A percentile compares a stretch with the other conserved stretches of the same genome.
phyloP scores from a whole-genome alignment of 1,139 yeast genomes.

The Wickerhamiella pararugosa region DNA sequence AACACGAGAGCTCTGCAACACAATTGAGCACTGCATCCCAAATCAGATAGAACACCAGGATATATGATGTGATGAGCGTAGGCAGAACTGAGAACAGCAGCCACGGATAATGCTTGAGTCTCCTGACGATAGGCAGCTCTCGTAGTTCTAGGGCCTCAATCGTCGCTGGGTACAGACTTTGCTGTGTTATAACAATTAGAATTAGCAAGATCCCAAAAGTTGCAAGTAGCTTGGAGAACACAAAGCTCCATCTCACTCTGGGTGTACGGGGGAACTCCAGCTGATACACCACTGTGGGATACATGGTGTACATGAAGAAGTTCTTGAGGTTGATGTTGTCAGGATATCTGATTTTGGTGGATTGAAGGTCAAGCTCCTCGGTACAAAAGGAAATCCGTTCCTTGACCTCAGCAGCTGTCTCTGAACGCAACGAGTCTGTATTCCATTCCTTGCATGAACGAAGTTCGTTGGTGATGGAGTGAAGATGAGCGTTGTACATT shows the following conservation, averaged over 20 bases:
- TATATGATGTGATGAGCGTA: slow-evolving; percentile 56
- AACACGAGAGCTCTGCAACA: slow-evolving; percentile 71
- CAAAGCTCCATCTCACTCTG: slow-evolving; percentile 52
- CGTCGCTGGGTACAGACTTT: slow-evolving; percentile 62
- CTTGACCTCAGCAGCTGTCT: slow-evolving; percentile 9
- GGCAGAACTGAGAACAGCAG: slow-evolving; percentile 65
- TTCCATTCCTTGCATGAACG: slow-evolving; percentile 30
- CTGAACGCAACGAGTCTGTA: slow-evolving; percentile 11
- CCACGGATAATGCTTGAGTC: slow-evolving; percentile 40
- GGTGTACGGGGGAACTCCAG: slow-evolving; percentile 65
- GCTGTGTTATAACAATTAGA: slow-evolving; percentile 73
- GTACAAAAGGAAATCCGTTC: slow-evolving; percentile 16
- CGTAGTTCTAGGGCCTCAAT: slow-evolving; percentile 47
- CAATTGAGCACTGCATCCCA: slow-evolving; percentile 90
- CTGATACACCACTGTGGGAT: slow-evolving; percentile 64
- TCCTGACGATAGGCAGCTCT: slow-evolving; percentile 31
- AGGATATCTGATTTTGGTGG: slow-evolving; percentile 40
- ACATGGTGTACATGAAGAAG: slow-evolving; percentile 69
- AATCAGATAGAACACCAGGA: slow-evolving; percentile 70
- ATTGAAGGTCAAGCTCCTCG: slow-evolving; percentile 21
- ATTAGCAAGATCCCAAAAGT: slow-evolving; percentile 74
- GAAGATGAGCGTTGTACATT: slow-evolving; percentile 76
- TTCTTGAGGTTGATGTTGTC: slow-evolving; percentile 48
- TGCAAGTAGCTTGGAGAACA: slow-evolving; percentile 57
- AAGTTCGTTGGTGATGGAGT: slow-evolving; percentile 49